These are phyloP conservation scores for Torulaspora maleeae DNA, from an alignment of 805 yeast genomes.

Conservation along the genomic window DNA sequence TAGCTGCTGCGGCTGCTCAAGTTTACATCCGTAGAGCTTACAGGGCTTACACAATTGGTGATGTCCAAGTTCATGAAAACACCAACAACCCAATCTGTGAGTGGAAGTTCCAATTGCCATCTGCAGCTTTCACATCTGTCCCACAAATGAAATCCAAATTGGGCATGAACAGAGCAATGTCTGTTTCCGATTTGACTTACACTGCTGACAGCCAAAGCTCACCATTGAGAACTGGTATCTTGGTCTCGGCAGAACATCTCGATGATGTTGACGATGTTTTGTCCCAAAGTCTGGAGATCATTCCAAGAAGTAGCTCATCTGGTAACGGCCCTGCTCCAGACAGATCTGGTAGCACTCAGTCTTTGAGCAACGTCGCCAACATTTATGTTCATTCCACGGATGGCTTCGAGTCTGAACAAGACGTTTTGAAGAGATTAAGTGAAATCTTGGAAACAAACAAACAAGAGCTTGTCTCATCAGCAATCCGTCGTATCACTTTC, in stretches of 20 bases:
- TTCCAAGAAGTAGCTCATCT: constrained; percentile 46
- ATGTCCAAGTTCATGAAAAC: constrained; percentile 57
- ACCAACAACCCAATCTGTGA: constrained; percentile 63
- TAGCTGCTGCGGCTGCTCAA: constrained; percentile 93
- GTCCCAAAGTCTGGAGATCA: constrained; percentile 64
- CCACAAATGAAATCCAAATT: constrained; percentile 46
- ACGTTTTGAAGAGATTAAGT: constrained; percentile 55
- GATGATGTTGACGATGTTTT: constrained; percentile 88
- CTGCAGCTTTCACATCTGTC: constrained; percentile 71
- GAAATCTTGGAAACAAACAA: constrained; percentile 63
- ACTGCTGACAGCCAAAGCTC: constrained; percentile 65
- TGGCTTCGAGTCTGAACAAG: constrained; percentile 68
- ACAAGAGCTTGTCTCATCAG: constrained; percentile 63
- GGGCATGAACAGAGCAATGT: constrained; percentile 77
- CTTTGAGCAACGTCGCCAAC: constrained; percentile 74
- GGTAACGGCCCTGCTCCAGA: constrained; percentile 47
- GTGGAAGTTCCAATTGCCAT: constrained; percentile 86
- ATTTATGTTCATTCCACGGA: constrained; percentile 70
- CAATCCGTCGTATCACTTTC: constrained; percentile 89
- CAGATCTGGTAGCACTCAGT: constrained; percentile 37
- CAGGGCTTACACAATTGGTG: constrained; percentile 88
- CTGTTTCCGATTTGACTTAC: constrained; percentile 87
- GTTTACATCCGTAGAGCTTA: constrained; percentile 95
- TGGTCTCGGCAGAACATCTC: constrained; percentile 73
- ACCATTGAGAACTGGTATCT: constrained; percentile 77